These are phyloP conservation scores for Nephelium lappaceum DNA, from an alignment of 345 rosid genomes.

Conservation along the genomic window DNA sequence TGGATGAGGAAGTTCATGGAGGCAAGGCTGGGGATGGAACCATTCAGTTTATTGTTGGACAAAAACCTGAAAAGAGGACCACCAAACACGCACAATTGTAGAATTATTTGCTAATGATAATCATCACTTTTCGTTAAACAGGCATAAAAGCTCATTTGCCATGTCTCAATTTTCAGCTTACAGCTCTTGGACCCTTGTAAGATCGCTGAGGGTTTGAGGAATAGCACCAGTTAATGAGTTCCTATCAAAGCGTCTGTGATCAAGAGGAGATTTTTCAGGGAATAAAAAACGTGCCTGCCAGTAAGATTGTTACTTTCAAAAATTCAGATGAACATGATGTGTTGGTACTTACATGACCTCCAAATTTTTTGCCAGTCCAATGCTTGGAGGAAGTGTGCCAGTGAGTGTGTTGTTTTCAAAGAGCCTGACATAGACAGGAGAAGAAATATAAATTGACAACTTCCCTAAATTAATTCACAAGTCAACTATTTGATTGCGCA, in stretches of 20 bases:
- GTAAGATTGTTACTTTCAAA: constrained; percentile 60
- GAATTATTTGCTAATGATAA: neutral
- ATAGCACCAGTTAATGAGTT: constrained; percentile 53
- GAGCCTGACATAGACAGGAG: constrained; percentile 31
- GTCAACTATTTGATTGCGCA: neutral
- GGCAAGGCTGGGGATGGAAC: constrained; percentile 62
- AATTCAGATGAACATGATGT: neutral
- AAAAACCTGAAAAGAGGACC: constrained; percentile 47
- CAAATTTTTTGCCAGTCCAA: constrained; percentile 55
- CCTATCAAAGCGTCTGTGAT: constrained; percentile 72
- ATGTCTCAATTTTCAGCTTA: constrained; percentile 40
- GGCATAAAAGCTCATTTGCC: neutral
- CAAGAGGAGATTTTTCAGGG: neutral
- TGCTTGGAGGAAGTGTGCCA: constrained; percentile 50
- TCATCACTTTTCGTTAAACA: neutral
- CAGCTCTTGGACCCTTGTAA: constrained; percentile 53
- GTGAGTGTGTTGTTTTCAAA: constrained; percentile 41
- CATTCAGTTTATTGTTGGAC: constrained; percentile 68
- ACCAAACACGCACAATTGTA: neutral
- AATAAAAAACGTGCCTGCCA: constrained; percentile 28
- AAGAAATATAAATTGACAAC: neutral
- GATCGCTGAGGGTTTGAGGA: constrained; percentile 55
- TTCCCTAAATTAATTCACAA: neutral
- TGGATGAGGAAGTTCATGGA: constrained; percentile 45
- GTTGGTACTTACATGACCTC: constrained; percentile 71